Conservation (phyloP, 768 basidiomycete species). For the Mycena maculata region DNA sequence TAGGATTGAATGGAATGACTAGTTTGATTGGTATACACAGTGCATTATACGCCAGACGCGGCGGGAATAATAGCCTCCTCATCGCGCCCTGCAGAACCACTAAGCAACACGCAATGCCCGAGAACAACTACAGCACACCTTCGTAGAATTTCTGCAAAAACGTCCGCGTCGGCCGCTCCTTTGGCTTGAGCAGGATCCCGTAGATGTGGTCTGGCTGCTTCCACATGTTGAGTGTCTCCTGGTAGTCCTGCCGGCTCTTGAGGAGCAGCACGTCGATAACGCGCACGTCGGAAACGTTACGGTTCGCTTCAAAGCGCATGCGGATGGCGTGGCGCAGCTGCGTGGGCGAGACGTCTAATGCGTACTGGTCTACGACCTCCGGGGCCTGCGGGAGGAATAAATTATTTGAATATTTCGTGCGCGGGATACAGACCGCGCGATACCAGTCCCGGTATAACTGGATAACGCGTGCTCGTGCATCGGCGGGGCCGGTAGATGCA, state of each 20-base stretch:
- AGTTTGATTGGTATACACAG: conserved; percentile 19
- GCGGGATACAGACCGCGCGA: conserved; percentile 73
- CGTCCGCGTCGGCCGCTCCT: conserved; percentile 58
- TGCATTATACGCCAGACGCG: conserved; percentile 61
- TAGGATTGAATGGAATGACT: background rate
- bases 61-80: conserved; percentile 79
- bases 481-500: conserved; percentile 64
- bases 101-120: conserved; percentile 4
- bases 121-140: conserved; percentile 59
- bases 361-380: conserved; percentile 85
- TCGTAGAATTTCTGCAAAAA: conserved; percentile 90
- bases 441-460: conserved; percentile 95
- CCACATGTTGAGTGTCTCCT: conserved; percentile 96
- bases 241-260: conserved; percentile 89
- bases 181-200: conserved; percentile 71
- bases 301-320: conserved; percentile 87
- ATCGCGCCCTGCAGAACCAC: conserved; percentile 67
- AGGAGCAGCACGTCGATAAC: conserved; percentile 88
- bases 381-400: conserved; percentile 73
- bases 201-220: conserved; percentile 86
- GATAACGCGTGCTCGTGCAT: conserved; percentile 75
- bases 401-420: background rate
- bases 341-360: conserved; percentile 81
- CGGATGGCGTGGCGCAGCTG: conserved; percentile 86
- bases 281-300: conserved; percentile 81